Conservation (phyloP, 306 rosid species). For the Cicer bijugum region DNA sequence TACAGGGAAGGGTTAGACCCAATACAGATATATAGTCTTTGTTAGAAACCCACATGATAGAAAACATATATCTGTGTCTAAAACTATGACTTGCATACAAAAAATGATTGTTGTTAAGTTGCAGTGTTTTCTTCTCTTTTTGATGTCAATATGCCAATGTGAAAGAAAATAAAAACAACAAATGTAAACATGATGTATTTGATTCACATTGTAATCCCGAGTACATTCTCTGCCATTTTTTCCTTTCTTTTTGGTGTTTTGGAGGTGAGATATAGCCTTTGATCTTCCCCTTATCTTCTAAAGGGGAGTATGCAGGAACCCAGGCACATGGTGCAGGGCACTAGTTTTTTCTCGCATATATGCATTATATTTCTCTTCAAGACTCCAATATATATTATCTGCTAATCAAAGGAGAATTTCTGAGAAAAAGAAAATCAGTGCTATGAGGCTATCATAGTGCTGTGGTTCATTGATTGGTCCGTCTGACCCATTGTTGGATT, state of each 20-base stretch:
- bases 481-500: background rate
- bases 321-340: background rate
- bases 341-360: conserved; percentile 19
- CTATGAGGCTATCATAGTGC: background rate
- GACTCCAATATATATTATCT: background rate
- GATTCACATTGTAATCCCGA: background rate
- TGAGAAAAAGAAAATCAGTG: background rate
- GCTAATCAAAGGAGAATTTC: conserved; percentile 4
- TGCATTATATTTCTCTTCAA: background rate
- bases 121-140: background rate
- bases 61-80: background rate
- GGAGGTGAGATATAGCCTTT: background rate
- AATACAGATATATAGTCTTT: background rate
- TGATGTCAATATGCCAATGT: background rate
- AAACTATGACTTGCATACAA: background rate
- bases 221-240: conserved; percentile 12
- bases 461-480: background rate
- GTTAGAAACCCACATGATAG: background rate
- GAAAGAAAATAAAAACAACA: background rate
- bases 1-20: conserved; percentile 27
- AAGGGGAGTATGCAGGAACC: conserved; percentile 6
- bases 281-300: conserved; percentile 18
- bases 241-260: background rate
- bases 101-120: conserved; percentile 2
- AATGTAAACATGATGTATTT: background rate